phyloP scores from a whole-genome alignment of 805 yeast species.

The Blastobotrys mokoenaii region DNA sequence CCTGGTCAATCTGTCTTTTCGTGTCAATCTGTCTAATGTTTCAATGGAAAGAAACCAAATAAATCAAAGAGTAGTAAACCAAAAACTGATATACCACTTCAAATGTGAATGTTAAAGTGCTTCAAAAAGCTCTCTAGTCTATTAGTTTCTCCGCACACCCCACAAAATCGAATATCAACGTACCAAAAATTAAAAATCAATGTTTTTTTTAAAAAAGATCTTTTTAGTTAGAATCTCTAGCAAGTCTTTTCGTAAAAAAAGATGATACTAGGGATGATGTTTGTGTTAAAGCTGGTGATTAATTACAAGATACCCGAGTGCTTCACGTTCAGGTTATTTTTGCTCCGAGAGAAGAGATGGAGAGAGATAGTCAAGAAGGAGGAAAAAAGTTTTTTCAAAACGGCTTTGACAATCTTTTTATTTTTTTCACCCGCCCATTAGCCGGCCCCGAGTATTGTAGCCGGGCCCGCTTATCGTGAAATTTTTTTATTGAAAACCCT shows the following conservation, averaged over 20 bases:
- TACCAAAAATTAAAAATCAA: not conserved
- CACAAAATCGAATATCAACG: no score
- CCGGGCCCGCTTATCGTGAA: no score
- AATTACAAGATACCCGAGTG: no score
- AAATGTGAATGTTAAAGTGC: not conserved
- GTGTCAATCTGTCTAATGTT: not conserved
- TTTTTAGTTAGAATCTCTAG: not conserved
- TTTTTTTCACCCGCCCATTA: no score
- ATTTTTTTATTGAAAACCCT: slow-evolving; percentile 1
- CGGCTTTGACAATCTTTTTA: not conserved
- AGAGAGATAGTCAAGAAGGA: slow-evolving; percentile 6
- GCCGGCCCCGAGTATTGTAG: no score
- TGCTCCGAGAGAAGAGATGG: slow-evolving; percentile 1
- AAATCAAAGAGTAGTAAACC: not conserved
- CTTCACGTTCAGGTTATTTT: no score
- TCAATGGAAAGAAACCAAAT: not conserved
- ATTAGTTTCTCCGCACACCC: no score
- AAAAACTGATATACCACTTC: not conserved
- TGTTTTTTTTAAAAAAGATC: not conserved
- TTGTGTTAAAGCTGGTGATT: no score
- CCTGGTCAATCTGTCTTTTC: not conserved
- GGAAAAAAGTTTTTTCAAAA: not conserved
- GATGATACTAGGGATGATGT: not conserved
- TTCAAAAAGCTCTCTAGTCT: no score
- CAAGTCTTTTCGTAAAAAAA: not conserved